phyloP scores from a whole-genome alignment of 805 yeast species.

The Peterozyma toletana region DNA sequence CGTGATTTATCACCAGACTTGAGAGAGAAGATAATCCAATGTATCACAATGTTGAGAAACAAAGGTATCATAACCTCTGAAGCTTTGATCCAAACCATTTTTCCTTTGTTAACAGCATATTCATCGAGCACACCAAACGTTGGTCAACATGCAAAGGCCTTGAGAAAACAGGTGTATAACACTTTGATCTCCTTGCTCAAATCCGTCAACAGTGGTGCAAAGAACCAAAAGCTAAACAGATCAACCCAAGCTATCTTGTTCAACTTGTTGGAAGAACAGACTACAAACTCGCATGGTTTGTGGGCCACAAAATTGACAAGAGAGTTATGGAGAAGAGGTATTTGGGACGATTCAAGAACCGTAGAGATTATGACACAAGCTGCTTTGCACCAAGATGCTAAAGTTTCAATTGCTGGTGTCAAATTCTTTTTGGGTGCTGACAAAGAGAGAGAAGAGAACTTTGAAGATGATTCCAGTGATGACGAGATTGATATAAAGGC shows the following conservation, averaged over 20 bases:
- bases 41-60: slow-evolving; percentile 84
- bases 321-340: slow-evolving; percentile 95
- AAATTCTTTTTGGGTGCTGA: slow-evolving; percentile 93
- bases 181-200: slow-evolving; percentile 75
- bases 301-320: slow-evolving; percentile 96
- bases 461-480: slow-evolving; percentile 58
- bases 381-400: slow-evolving; percentile 77
- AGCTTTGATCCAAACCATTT: slow-evolving; percentile 72
- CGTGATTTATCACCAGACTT: slow-evolving; percentile 76
- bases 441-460: slow-evolving; percentile 80
- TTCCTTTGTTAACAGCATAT: slow-evolving; percentile 76
- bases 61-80: slow-evolving; percentile 77
- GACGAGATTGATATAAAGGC: slow-evolving; percentile 71
- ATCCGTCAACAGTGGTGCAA: slow-evolving; percentile 79
- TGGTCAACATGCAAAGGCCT: slow-evolving; percentile 67
- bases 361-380: slow-evolving; percentile 98
- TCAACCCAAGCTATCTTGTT: slow-evolving; percentile 90
- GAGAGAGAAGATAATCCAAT: slow-evolving; percentile 86
- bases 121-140: slow-evolving; percentile 39
- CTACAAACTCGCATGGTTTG: slow-evolving; percentile 61
- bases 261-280: slow-evolving; percentile 75
- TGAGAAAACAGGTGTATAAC: slow-evolving; percentile 76
- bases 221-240: slow-evolving; percentile 82
- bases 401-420: slow-evolving; percentile 86
- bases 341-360: slow-evolving; percentile 96